phyloP scores from a whole-genome alignment of 306 rosid genomes.

The Cicer pinnatifidum region DNA sequence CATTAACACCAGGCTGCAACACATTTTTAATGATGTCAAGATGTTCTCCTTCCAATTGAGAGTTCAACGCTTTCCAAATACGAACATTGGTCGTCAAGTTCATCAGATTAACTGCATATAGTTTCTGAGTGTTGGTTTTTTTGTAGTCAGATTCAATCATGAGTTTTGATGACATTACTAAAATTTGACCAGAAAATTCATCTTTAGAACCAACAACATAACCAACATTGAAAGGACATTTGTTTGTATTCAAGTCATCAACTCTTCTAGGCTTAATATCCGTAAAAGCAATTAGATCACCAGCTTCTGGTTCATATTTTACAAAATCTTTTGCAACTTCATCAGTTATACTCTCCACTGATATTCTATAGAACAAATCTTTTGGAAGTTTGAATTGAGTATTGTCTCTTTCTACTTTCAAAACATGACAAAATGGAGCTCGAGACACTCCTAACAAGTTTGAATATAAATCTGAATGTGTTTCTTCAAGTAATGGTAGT shows the following conservation, averaged over 20 bases:
- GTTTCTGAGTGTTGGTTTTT: neutral
- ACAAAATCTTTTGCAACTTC: neutral
- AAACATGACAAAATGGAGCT: constrained; percentile 41
- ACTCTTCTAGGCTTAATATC: constrained; percentile 41
- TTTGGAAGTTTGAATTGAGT: neutral
- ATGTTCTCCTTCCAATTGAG: constrained; percentile 12
- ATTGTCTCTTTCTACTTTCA: neutral
- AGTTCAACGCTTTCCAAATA: constrained; percentile 46
- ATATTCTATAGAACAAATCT: constrained; percentile 32
- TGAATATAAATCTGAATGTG: constrained; percentile 50
- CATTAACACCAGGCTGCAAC: constrained; percentile 36
- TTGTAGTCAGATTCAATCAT: neutral
- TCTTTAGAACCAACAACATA: constrained; percentile 13
- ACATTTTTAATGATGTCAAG: constrained; percentile 41
- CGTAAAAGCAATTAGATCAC: constrained; percentile 57
- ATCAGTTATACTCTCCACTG: neutral
- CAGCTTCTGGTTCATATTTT: constrained; percentile 44
- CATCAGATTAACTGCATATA: constrained; percentile 35
- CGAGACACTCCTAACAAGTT: constrained; percentile 29
- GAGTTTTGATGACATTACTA: constrained; percentile 2
- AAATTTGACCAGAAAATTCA: neutral
- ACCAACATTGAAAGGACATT: constrained; percentile 41
- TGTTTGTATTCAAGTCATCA: constrained; percentile 42
- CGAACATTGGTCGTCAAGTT: constrained; percentile 42
- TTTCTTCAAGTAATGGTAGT: constrained; percentile 53